Percentiles rank a stretch among this genome's conserved stretches.
Conservation (phyloP, 768 basidiomycete species). For the Gymnopilus dilepis region DNA sequence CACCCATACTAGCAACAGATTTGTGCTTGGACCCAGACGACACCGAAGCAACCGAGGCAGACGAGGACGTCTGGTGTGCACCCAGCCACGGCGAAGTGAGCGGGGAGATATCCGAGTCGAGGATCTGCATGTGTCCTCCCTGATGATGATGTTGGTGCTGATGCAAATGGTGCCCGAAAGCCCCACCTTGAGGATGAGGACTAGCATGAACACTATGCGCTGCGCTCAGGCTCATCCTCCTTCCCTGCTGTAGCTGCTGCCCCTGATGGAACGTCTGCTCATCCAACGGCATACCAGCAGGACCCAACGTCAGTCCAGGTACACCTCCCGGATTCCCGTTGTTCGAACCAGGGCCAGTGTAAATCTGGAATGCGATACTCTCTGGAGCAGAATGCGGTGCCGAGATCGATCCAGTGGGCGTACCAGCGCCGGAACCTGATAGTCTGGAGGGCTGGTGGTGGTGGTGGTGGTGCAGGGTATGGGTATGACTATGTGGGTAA, state of each 20-base stretch:
- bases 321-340: slow-evolving; percentile 1
- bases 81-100: slow-evolving; percentile 84
- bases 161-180: neutral
- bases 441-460: neutral
- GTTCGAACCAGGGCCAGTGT: slow-evolving; percentile 18
- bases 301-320: slow-evolving; percentile 23
- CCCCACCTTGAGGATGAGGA: neutral
- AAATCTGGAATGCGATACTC: slow-evolving; percentile 64
- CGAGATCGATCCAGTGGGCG: slow-evolving; percentile 9
- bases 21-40: neutral
- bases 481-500: neutral
- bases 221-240: slow-evolving; percentile 32
- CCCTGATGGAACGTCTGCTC: neutral
- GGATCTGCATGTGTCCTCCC: slow-evolving; percentile 50
- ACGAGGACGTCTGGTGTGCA: slow-evolving; percentile 40
- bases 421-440: too few species aligned
- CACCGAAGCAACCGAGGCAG: slow-evolving; percentile 1
- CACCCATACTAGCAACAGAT: neutral
- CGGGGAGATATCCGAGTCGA: slow-evolving; percentile 79
- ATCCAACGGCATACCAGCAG: slow-evolving; percentile 15
- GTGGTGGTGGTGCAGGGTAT: neutral
- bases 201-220: neutral
- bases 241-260: neutral
- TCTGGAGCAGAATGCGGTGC: slow-evolving; percentile 68
- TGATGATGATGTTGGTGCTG: slow-evolving; percentile 18